phyloP scores from a whole-genome alignment of 352 stramenopile genomes.

The Pythium folliculosum region DNA sequence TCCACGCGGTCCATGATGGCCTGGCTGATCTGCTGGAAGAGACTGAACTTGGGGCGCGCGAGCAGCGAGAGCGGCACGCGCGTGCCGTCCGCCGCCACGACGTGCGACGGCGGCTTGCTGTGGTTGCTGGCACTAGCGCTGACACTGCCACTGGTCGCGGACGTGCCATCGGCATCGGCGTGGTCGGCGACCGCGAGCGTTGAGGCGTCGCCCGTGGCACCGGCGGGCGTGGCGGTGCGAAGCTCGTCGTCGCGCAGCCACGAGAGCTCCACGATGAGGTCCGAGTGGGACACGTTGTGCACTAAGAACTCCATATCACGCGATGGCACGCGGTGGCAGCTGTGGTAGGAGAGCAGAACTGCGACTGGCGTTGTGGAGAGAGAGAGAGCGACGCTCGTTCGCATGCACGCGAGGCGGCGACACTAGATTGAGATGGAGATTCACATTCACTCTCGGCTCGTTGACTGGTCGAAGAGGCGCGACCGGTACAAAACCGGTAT shows the following conservation, averaged over 20 bases:
- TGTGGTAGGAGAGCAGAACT: no score
- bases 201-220: not conserved
- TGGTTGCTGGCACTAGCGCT: not conserved
- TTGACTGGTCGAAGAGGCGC: not conserved
- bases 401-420: not conserved
- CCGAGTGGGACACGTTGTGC: slow-evolving; percentile 97
- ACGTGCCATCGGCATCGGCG: not conserved
- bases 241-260: slow-evolving; percentile 52
- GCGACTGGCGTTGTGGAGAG: not conserved
- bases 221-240: not conserved
- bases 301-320: slow-evolving; percentile 92
- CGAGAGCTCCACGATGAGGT: slow-evolving; percentile 92
- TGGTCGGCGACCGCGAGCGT: slow-evolving; percentile 11
- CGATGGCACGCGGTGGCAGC: not conserved
- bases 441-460: slow-evolving; percentile 8
- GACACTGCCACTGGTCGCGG: not conserved
- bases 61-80: slow-evolving; percentile 57
- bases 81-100: slow-evolving; percentile 17
- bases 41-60: slow-evolving; percentile 86
- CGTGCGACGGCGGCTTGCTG: slow-evolving; percentile 5
- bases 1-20: slow-evolving; percentile 70
- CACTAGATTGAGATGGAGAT: not conserved
- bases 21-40: slow-evolving; percentile 81
- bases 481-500: not conserved
- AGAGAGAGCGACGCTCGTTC: not conserved